Percentiles rank a stretch among this genome's conserved stretches.
Conservation (phyloP, 2,329 filamentous ascomycete species). For the Remersonia thermophila region DNA sequence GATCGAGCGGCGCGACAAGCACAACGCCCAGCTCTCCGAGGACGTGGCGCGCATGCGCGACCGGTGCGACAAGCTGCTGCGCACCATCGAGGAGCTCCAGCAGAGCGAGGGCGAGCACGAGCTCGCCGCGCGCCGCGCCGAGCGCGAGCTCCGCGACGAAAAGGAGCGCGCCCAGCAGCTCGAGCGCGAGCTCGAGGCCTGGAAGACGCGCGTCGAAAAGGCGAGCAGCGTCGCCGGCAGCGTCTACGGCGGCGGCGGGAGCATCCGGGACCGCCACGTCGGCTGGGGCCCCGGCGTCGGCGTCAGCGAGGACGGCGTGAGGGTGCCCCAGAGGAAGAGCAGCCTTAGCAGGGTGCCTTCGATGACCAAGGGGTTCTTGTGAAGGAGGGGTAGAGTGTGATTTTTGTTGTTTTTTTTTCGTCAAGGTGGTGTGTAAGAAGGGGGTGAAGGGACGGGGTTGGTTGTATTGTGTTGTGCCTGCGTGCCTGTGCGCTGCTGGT, state of each 20-base stretch:
- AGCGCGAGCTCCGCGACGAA: conserved; percentile 83
- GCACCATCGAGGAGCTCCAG: conserved; percentile 89
- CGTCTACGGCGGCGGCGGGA: conserved; percentile 18
- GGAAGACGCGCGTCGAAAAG: conserved; percentile 65
- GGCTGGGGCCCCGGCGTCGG: conserved; percentile 14
- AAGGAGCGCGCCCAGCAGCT: conserved; percentile 66
- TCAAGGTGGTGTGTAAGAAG: background rate
- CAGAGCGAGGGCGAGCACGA: conserved; percentile 72
- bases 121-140: conserved; percentile 69
- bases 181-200: conserved; percentile 79
- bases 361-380: conserved; percentile 70
- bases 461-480: no score
- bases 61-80: conserved; percentile 78
- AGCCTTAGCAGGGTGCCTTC: conserved; percentile 52
- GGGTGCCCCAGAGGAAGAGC: conserved; percentile 53
- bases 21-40: conserved; percentile 66
- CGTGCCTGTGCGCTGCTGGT: no score
- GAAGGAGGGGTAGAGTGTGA: conserved; percentile 10
- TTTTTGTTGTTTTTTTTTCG: background rate
- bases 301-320: conserved; percentile 31
- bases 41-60: conserved; percentile 79
- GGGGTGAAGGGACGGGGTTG: background rate
- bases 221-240: conserved; percentile 20
- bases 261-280: conserved; percentile 33
- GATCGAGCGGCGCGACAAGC: conserved; percentile 86